Conservation (phyloP, 371 early-diverging fungal species). For the Phascolomyces articulosus region DNA sequence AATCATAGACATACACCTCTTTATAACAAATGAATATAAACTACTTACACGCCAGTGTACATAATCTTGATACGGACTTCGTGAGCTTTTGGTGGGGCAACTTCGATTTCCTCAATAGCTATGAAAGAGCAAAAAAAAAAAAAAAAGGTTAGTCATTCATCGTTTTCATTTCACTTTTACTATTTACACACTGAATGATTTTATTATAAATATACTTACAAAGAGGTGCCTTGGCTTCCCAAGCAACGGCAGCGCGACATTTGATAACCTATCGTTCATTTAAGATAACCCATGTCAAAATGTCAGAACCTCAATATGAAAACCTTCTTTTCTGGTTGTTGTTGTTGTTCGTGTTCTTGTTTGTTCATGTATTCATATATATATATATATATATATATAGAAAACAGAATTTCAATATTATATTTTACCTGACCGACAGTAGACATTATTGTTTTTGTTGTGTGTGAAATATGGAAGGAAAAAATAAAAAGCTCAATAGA, state of each 20-base stretch:
- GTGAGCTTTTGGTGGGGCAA: conserved; percentile 91
- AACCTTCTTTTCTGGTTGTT: background rate
- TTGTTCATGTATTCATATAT: background rate
- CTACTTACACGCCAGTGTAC: conserved; percentile 86
- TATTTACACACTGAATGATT: too few species aligned
- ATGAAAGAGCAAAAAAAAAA: background rate
- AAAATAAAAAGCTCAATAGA: background rate
- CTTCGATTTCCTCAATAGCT: conserved; percentile 90
- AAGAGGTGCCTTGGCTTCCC: conserved; percentile 91
- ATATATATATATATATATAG: too few species aligned
- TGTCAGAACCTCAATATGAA: too few species aligned
- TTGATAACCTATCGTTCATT: conserved; percentile 66
- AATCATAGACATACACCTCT: too few species aligned
- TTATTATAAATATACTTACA: too few species aligned
- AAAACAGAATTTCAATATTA: too few species aligned
- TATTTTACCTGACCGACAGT: conserved; percentile 41
- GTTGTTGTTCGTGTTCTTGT: too few species aligned
- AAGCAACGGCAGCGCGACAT: conserved; percentile 96
- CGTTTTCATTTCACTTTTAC: background rate
- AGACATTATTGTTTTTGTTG: conserved; percentile 16
- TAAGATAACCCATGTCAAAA: background rate
- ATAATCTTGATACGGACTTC: conserved; percentile 95
- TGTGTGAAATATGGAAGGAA: background rate
- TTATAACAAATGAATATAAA: background rate
- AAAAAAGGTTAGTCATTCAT: too few species aligned